Percentiles rank a stretch among this genome's conserved stretches.
Conservation (phyloP, 768 basidiomycete species). For the Neoboletus brunneissimus region DNA sequence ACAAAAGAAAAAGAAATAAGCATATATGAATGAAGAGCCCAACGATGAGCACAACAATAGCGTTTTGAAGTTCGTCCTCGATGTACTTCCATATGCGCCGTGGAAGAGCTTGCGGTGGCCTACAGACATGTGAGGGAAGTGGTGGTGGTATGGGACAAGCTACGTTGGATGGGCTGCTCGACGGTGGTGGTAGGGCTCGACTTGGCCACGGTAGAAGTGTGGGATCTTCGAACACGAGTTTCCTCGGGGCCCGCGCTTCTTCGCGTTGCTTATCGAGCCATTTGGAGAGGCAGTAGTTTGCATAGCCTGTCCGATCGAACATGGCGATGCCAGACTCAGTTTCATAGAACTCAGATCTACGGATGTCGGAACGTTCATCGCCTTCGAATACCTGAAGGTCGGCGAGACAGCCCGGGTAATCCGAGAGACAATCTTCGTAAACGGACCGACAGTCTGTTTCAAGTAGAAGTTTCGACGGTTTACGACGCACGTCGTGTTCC, state of each 20-base stretch:
- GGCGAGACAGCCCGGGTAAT: slow-evolving; percentile 14
- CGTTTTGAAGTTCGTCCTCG: slow-evolving; percentile 31
- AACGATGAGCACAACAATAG: slow-evolving; percentile 22
- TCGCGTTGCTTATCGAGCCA: slow-evolving; percentile 30
- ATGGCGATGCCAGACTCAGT: slow-evolving; percentile 26
- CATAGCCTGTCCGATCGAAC: slow-evolving; percentile 28
- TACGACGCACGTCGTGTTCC: slow-evolving; percentile 4
- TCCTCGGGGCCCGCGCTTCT: slow-evolving; percentile 12
- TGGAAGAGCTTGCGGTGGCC: slow-evolving; percentile 9
- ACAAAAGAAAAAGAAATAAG: slow-evolving; percentile 27
- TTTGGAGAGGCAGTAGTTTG: slow-evolving; percentile 23
- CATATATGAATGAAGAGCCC: slow-evolving; percentile 29
- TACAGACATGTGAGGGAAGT: not conserved
- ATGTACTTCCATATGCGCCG: slow-evolving; percentile 16
- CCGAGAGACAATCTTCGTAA: slow-evolving; percentile 30
- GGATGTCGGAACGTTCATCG: slow-evolving; percentile 9
- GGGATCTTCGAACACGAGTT: slow-evolving; percentile 24
- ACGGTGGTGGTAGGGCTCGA: slow-evolving; percentile 17
- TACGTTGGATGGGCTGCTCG: not conserved
- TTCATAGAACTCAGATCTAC: slow-evolving; percentile 28
- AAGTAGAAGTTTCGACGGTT: not conserved
- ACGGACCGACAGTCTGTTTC: slow-evolving; percentile 21
- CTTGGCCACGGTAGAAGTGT: slow-evolving; percentile 16
- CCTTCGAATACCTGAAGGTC: slow-evolving; percentile 22
- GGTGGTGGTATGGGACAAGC: not conserved